Evolutionary conservation across 2,329 filamentous ascomycete species (phyloP), one percentile per base, ranked within the genome.

Genomic region (Gnomoniopsis smithogilvyi): DNA sequence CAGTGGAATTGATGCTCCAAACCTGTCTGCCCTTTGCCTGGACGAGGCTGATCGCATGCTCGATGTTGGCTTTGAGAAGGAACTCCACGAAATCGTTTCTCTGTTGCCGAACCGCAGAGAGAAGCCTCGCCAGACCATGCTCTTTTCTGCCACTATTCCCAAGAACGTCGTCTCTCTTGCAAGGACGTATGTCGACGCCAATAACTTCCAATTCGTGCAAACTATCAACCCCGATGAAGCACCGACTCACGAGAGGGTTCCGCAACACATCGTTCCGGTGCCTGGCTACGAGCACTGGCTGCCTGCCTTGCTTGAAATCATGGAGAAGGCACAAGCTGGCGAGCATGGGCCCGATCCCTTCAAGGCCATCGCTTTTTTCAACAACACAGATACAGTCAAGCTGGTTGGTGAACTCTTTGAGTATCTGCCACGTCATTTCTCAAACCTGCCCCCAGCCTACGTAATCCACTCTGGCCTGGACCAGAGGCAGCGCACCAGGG

Each of bases 31-130:
- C 66, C 82, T 99, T 49, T 92, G 98, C 64, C 88, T 99, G 50
- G 95, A 99, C 67, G 95, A 99, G 80, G 95, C 95, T 68, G 95
- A 99, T 76, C 91, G 95, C 67, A 97, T 99, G 91, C 84, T 99
- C 71, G 95, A 99, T 78, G 95, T 96, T 80, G 95, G 90, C 2
- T 94, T 94, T 68, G 79, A 87, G 58, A 78, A 79, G 38, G 87
- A 87, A 58, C 81, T 94, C 53, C 74, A 79, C 52, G 72, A 83
- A 1, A 91, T 94, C 57, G 75, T 85, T 58, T 60, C 70, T 0
- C 69, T 75, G 47, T 80, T 97, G 11, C 94, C 94, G 3, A 75
- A 81, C 50, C 81, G 82, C 7, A 67, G 72, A 0, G 73, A 86
- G 54, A 84, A 88, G 61, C 81, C 89, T 56, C 87, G 94, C 52